phyloP scores from a whole-genome alignment of 371 early-diverging fungal species.

The Synchytrium microbalum region DNA sequence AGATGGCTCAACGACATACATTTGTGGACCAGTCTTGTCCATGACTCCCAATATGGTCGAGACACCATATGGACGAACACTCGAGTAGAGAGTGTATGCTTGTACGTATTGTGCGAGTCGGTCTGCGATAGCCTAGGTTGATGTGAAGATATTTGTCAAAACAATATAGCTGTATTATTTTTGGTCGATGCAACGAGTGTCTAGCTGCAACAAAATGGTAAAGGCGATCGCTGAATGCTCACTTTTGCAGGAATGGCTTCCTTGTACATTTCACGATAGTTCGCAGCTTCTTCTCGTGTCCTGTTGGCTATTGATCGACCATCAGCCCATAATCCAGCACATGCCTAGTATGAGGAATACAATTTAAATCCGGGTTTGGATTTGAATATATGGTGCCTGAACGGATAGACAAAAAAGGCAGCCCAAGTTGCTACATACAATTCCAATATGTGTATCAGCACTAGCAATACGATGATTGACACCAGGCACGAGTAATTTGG shows the following conservation, averaged over 20 bases:
- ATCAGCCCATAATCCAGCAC: constrained; percentile 93
- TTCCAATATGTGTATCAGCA: constrained; percentile 86
- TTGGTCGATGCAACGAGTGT: not conserved
- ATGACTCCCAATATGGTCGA: constrained; percentile 73
- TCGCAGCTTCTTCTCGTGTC: constrained; percentile 84
- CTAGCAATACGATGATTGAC: constrained; percentile 88
- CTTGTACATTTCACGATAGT: constrained; percentile 82
- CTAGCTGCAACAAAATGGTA: constrained; percentile 7
- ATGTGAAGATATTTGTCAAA: too few species aligned
- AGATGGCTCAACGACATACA: constrained; percentile 95
- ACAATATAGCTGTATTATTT: too few species aligned
- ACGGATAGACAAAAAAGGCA: not conserved
- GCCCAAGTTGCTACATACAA: constrained; percentile 48
- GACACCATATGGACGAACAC: constrained; percentile 95
- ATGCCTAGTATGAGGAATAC: constrained; percentile 48
- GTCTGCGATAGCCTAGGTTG: constrained; percentile 73
- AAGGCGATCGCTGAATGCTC: constrained; percentile 1
- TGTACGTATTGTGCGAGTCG: constrained; percentile 88
- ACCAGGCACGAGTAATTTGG: constrained; percentile 86
- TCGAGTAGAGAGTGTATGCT: constrained; percentile 92
- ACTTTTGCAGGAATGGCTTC: constrained; percentile 76
- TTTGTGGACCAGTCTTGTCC: constrained; percentile 72
- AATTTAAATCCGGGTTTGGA: not conserved
- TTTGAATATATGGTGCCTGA: not conserved
- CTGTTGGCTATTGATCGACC: constrained; percentile 82